Percentiles rank a stretch among this genome's conserved stretches.
Conservation (phyloP, 192 early-diverging fungal genomes). For the Backusella morwellensis region DNA sequence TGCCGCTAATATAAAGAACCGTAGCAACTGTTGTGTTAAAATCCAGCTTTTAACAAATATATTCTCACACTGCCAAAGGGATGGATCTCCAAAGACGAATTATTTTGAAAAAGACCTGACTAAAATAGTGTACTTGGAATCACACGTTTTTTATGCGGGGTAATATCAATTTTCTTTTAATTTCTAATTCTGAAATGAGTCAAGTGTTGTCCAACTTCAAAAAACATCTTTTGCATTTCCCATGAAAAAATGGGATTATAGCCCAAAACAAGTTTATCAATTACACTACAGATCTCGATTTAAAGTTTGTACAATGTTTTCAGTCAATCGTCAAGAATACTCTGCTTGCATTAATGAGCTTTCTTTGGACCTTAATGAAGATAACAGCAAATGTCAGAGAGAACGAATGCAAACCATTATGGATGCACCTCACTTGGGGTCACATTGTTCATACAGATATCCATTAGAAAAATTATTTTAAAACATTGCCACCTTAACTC, state of each 20-base stretch:
- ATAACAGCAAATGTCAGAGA: too few relatives aligned
- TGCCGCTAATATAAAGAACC: too few relatives aligned
- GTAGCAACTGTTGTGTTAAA: too few relatives aligned
- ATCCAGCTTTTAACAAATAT: background rate
- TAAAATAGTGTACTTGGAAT: background rate
- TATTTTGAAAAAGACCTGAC: background rate
- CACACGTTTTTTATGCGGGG: background rate
- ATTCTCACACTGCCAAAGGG: background rate
- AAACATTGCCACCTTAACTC: too few relatives aligned
- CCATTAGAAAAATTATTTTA: background rate
- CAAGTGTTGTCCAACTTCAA: background rate
- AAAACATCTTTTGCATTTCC: background rate
- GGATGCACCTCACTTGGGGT: background rate
- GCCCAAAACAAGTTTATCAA: background rate
- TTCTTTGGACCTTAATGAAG: too few relatives aligned
- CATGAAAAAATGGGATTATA: background rate
- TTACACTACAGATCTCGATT: background rate
- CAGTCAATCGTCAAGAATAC: too few relatives aligned
- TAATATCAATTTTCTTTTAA: too few relatives aligned
- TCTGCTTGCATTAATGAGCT: too few relatives aligned
- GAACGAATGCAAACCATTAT: too few relatives aligned
- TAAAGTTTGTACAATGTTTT: background rate
- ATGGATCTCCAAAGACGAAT: background rate
- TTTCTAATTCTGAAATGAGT: background rate
- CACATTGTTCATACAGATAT: background rate